These are phyloP conservation scores for Kwoniella sp. DNA, from an alignment of 768 basidiomycete species.

Conservation along the genomic window DNA sequence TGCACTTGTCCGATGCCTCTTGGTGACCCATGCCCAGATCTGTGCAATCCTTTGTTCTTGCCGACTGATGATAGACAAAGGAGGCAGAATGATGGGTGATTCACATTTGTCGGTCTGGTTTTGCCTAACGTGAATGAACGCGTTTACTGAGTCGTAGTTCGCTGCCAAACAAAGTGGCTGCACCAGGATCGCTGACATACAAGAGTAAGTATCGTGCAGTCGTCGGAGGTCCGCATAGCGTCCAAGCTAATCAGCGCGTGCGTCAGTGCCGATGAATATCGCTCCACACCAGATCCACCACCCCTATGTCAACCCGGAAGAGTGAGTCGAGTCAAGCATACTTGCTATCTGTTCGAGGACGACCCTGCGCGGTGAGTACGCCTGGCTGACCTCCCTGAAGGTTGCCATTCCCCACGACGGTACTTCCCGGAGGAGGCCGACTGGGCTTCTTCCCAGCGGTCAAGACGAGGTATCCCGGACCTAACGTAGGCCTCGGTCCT, in stretches of 20 bases:
- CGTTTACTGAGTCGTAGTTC: too few species aligned
- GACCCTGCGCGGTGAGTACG: neutral
- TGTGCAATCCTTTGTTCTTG: too few species aligned
- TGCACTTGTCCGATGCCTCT: too few species aligned
- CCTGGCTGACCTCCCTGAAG: conserved; percentile 5
- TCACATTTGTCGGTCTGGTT: too few species aligned
- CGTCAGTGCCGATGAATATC: conserved; percentile 34
- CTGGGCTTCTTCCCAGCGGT: conserved; percentile 40
- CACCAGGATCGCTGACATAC: too few species aligned
- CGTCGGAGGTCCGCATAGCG: too few species aligned
- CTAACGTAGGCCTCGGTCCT: conserved; percentile 33
- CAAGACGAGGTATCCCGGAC: conserved; percentile 36
- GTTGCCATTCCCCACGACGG: conserved; percentile 37
- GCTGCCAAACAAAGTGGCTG: too few species aligned
- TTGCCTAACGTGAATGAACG: too few species aligned
- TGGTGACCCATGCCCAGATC: too few species aligned
- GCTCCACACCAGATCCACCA: conserved; percentile 37
- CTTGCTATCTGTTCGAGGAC: neutral
- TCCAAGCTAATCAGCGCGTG: neutral
- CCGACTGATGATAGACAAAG: too few species aligned
- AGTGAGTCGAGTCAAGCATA: conserved; percentile 19
- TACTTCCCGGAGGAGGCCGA: conserved; percentile 38
- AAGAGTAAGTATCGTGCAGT: too few species aligned
- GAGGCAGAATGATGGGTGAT: too few species aligned
- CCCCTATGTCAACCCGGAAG: conserved; percentile 40